Evolutionary conservation across 2,329 filamentous ascomycete species (phyloP).

Genomic region (Scedosporium dehoogii): DNA sequence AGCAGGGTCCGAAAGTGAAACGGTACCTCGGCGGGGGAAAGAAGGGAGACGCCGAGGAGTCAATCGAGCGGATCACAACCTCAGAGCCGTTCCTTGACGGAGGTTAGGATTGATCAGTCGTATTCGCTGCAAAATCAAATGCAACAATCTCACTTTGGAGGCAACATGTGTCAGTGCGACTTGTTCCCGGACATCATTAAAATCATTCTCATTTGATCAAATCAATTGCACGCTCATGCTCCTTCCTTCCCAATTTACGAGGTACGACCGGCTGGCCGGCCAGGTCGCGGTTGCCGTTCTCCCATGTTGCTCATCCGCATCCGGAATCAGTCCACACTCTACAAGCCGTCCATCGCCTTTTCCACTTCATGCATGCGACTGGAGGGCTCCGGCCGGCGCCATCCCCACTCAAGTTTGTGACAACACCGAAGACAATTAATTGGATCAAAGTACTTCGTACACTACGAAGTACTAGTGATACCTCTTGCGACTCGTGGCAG

Average conservation of each 20-base stretch:
- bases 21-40: neutral
- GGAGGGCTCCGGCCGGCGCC: neutral
- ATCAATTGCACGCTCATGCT: too few relatives aligned
- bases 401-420: too few relatives aligned
- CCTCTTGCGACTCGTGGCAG: neutral
- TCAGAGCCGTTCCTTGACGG: neutral
- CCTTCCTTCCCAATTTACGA: too few relatives aligned
- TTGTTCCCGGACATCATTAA: neutral
- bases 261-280: neutral
- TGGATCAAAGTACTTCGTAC: too few relatives aligned
- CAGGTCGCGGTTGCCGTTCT: neutral
- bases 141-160: neutral
- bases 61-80: neutral
- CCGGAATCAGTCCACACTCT: neutral
- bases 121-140: neutral
- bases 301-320: neutral
- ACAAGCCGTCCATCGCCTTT: neutral
- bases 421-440: too few relatives aligned
- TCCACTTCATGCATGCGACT: neutral
- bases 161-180: neutral
- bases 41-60: neutral
- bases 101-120: neutral
- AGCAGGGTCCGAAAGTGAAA: neutral
- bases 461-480: neutral
- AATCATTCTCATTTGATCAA: too few relatives aligned